Evolutionary conservation across 352 stramenopile genomes (phyloP), one percentile per base, ranked within the genome.

Genomic region (Pythium guiyangense): DNA sequence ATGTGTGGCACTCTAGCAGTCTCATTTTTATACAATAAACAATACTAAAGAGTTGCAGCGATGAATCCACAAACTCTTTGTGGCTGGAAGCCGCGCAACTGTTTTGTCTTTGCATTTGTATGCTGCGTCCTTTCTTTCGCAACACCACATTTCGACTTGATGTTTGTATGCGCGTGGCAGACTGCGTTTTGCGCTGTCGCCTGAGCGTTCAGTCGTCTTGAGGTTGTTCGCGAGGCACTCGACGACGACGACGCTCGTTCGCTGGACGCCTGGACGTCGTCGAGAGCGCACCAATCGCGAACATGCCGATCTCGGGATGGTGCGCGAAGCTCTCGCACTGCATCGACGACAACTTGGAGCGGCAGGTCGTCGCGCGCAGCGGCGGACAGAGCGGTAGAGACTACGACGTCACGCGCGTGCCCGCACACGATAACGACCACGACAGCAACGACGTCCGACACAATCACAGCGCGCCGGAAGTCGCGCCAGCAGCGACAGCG

Each of bases 261-360:
- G 1, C 29, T 44, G n/a, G n/a, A n/a, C n/a, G n/a, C n/a, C n/a
- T n/a, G n/a, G n/a, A n/a, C n/a, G n/a, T n/a, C n/a, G n/a, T n/a
- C n/a, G 3, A n/a, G n/a, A n/a, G n/a, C n/a, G 15, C 20, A 44
- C 12, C n/a, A 51, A n/a, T 25, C 39, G 6, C 29, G 6, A 45
- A 17, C 15, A 51, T 64, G 61, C 34, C 42, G 61, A 58, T 59
- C 26, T 26, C 57, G 14, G 43, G 53, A 20, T 63, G 57, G 57
- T 63, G 57, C 57, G 44, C 57, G 31, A 58, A 54, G 50, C n/a
- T 63, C 57, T 31, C 50, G 26, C 44, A 57, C 34, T 63, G 57
- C 43, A 35, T n/a, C 18, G 34, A 50, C 20, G 48, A 18, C 17
- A 40, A 61, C n/a, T 39, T 22, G 47, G 27, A 63, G 31, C 22